Conservation (phyloP, 768 basidiomycete genomes). For the Lactarius evosmus region DNA sequence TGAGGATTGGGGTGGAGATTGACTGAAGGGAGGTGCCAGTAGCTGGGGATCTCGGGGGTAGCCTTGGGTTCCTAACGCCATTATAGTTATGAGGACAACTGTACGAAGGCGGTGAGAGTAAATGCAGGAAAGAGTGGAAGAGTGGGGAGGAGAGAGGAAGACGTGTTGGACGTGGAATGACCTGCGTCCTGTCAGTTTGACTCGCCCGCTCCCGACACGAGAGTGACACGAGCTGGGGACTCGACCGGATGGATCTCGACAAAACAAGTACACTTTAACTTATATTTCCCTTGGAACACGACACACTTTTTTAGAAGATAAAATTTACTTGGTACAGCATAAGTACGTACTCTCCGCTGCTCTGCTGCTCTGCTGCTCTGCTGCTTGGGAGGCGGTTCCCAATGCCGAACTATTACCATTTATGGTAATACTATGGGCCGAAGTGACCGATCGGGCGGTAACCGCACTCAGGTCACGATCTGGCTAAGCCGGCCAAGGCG, state of each 20-base stretch:
- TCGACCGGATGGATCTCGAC: neutral
- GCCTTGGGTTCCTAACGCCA: constrained; percentile 24
- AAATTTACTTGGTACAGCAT: too few relatives aligned
- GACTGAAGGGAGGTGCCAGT: constrained; percentile 1
- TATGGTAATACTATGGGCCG: neutral
- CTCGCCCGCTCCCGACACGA: neutral
- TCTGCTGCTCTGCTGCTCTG: too few relatives aligned
- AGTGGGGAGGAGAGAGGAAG: neutral
- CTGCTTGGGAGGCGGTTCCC: neutral
- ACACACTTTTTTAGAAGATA: too few relatives aligned
- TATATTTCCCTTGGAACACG: neutral
- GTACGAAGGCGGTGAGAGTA: neutral
- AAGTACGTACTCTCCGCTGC: neutral
- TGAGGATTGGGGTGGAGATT: constrained; percentile 17
- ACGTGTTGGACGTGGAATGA: constrained; percentile 4
- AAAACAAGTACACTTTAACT: neutral
- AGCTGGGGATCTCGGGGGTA: constrained; percentile 19
- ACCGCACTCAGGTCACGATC: neutral
- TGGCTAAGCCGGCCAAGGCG: neutral
- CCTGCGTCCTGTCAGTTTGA: neutral
- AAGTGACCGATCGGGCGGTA: neutral
- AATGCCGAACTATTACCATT: constrained; percentile 5
- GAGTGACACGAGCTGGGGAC: neutral
- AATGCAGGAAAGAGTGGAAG: too few relatives aligned
- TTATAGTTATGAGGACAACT: neutral